These are phyloP conservation scores for Leishmania turanica DNA, from an alignment of 208 protist genomes.

Conservation along the genomic window DNA sequence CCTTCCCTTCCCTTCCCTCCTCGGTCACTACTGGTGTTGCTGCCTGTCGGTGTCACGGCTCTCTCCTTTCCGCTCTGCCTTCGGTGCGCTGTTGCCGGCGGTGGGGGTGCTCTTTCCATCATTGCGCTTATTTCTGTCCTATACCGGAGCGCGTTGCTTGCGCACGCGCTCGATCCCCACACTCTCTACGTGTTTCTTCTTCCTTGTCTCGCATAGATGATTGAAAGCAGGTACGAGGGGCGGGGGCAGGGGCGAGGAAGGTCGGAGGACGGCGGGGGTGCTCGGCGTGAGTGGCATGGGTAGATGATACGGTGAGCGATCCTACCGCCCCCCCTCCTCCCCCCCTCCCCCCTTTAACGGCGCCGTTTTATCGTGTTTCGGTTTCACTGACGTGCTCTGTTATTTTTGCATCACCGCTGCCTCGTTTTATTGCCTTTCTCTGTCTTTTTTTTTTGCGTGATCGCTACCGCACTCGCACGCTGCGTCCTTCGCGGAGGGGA, in stretches of 20 bases:
- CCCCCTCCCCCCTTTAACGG: not conserved
- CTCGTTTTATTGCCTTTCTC: not conserved
- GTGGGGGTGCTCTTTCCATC: not conserved
- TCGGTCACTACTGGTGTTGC: not conserved
- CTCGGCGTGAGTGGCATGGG: not conserved
- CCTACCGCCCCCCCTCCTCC: not conserved
- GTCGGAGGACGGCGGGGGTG: not conserved
- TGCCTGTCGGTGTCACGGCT: not conserved
- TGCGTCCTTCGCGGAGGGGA: not conserved
- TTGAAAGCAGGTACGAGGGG: not conserved
- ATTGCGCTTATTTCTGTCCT: not conserved
- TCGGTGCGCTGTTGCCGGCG: not conserved
- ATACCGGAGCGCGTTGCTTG: not conserved
- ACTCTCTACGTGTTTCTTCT: not conserved
- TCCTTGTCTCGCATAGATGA: not conserved
- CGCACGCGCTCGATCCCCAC: not conserved
- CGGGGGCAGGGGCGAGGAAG: not conserved
- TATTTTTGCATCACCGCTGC: not conserved
- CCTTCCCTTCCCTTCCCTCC: not conserved
- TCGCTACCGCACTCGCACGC: not conserved
- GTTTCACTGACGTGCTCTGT: not conserved
- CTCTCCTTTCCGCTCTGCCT: not conserved
- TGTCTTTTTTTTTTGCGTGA: not conserved
- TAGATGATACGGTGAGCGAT: not conserved
- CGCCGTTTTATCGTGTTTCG: not conserved